phyloP scores from a whole-genome alignment of 495 filamentous ascomycete species.

The Xylaria flabelliformis region DNA sequence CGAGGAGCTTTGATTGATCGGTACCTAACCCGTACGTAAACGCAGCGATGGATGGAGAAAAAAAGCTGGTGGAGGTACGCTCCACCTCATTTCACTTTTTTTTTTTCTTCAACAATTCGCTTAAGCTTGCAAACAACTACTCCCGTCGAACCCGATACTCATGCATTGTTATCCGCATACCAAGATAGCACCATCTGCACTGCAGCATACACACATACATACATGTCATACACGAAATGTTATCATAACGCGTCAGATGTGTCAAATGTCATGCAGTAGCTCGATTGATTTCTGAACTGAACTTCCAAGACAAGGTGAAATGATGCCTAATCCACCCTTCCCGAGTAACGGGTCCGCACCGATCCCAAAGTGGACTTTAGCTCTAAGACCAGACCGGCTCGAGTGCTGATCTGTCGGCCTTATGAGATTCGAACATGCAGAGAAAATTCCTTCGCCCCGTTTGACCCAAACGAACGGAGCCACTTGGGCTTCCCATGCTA shows the following conservation, averaged over 20 bases:
- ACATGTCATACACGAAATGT: neutral
- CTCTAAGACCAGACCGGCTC: neutral
- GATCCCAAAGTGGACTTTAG: conserved; percentile 15
- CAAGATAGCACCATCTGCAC: neutral
- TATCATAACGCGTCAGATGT: neutral
- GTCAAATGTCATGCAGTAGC: conserved; percentile 2
- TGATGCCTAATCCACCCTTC: conserved; percentile 21
- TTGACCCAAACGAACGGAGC: conserved; percentile 23
- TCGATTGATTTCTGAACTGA: neutral
- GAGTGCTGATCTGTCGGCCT: conserved; percentile 21
- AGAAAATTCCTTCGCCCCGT: conserved; percentile 26
- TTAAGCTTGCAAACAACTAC: neutral
- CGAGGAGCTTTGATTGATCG: neutral
- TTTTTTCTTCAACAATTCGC: neutral
- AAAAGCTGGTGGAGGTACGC: neutral
- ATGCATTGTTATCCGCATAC: neutral
- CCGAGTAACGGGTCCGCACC: conserved; percentile 19
- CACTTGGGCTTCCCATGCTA: neutral
- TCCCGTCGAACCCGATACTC: neutral
- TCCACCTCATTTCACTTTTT: conserved; percentile 8
- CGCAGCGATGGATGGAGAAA: too few relatives aligned
- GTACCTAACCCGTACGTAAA: too few relatives aligned
- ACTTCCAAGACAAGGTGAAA: conserved; percentile 3
- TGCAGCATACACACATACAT: neutral
- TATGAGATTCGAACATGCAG: conserved; percentile 24